Base-by-base conservation (phyloP, 441 rosid species). In the Adansonia rubrostipa region DNA sequence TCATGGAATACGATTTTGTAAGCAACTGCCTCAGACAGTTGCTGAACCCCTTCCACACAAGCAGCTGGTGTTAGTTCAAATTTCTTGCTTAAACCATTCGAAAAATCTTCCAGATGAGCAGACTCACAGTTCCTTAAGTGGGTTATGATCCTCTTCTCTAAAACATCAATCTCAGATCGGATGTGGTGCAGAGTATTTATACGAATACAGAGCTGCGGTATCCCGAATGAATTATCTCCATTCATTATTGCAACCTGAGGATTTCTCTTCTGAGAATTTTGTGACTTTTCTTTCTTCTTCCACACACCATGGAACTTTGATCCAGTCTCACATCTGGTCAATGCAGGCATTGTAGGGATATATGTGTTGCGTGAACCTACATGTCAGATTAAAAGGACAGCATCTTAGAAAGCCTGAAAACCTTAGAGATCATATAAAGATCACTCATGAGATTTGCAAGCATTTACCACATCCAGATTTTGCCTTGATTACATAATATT, bases 41-140 rank as follows among this genome's bases (percentile, higher is more conserved):
- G 97, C 78, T 93, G 98, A 80, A 96, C 94, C 6, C 92, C 97
- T 89, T 94, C 97, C 36, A 88, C 85, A 78, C 99, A 96, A 66
- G 96, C 95, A 14, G 87, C 81, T 63, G 95, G 98, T 64, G 98
- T 84, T 76, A 91, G 89, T 75, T 96, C 98, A 58, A 93, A 96
- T 82, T 87, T 96, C 86, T 93, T 94, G 1, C 87, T 91, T 77
- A 93, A 86, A 53, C 93, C 97, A 63, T 90, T 92, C 20, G 99
- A 90, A 54, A 96, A 51, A 90, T 94, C 99, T 82, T 94, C 98
- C 1, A 82, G 87, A 36, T 85, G 86, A 79, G 99, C 97, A 67
- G 95, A 94, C 80, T 96, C 98, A 33, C 95, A 94, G 86, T 96
- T 96, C 80, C 99, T 88, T 74, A 96, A 84, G 85, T 90, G 99